phyloP scores from a whole-genome alignment of 345 rosid genomes.

The Draba incana region DNA sequence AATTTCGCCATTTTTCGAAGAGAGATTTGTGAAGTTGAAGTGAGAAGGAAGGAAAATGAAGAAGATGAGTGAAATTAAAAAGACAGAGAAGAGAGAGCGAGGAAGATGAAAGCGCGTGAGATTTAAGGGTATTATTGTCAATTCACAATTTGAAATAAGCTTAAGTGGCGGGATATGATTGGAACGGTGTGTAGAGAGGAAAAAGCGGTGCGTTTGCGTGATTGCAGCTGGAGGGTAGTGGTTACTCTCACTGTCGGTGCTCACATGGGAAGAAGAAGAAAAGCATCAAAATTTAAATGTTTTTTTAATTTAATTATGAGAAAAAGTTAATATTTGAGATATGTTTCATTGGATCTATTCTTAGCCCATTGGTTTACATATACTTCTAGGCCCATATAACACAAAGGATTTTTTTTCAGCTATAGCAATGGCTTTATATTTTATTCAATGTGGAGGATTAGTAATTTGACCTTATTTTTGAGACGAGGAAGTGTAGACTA shows the following conservation, averaged over 20 bases:
- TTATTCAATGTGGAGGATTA: background rate
- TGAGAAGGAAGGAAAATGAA: background rate
- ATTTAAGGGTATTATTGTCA: slow-evolving; percentile 4
- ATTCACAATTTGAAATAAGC: background rate
- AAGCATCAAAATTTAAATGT: slow-evolving; percentile 25
- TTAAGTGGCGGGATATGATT: slow-evolving; percentile 10
- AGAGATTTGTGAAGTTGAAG: background rate
- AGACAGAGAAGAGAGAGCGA: slow-evolving; percentile 17
- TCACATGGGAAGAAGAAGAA: slow-evolving; percentile 25
- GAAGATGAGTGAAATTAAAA: background rate
- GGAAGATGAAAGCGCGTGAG: slow-evolving; percentile 37
- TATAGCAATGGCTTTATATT: background rate
- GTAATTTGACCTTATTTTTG: background rate
- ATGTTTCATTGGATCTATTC: too few relatives aligned
- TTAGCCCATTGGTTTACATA: too few relatives aligned
- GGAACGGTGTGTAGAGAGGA: background rate
- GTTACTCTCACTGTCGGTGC: slow-evolving; percentile 37
- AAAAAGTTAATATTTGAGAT: too few relatives aligned
- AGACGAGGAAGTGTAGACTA: background rate
- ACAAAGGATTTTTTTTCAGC: background rate
- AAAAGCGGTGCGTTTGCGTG: slow-evolving; percentile 42
- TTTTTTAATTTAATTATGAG: too few relatives aligned
- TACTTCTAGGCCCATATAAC: background rate
- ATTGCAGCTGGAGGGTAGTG: slow-evolving; percentile 35
- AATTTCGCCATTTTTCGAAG: slow-evolving; percentile 56